phyloP scores from a whole-genome alignment of 345 rosid genomes.

The Microcos paniculata region DNA sequence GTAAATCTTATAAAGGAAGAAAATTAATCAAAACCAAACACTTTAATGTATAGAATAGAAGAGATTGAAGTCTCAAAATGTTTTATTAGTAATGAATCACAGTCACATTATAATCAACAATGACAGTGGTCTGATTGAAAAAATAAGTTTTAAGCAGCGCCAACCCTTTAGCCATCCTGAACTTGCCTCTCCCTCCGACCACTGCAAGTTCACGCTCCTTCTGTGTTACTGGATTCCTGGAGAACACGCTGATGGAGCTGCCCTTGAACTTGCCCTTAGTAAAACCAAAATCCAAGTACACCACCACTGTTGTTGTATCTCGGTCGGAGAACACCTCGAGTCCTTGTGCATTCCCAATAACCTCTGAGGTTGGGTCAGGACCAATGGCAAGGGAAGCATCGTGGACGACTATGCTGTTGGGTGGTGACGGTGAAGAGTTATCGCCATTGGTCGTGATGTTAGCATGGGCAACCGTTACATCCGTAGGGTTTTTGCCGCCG shows the following conservation, averaged over 20 bases:
- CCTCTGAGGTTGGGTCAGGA: conserved; percentile 20
- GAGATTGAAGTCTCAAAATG: background rate
- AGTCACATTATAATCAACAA: conserved; percentile 20
- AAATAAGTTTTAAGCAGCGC: conserved; percentile 7
- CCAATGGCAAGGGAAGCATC: conserved; percentile 30
- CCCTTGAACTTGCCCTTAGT: conserved; percentile 26
- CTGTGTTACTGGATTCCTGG: conserved; percentile 24
- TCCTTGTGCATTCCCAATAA: conserved; percentile 32
- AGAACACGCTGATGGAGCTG: conserved; percentile 30
- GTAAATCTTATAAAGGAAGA: background rate
- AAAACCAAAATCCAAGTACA: conserved; percentile 28
- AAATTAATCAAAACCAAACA: background rate
- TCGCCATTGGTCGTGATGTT: background rate
- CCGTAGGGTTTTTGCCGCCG: background rate
- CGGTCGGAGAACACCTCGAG: conserved; percentile 18
- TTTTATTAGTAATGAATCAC: conserved; percentile 10
- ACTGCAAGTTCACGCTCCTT: conserved; percentile 28
- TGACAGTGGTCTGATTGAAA: background rate
- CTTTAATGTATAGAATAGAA: background rate
- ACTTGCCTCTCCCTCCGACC: conserved; percentile 32
- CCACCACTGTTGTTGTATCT: background rate
- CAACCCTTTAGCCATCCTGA: conserved; percentile 32
- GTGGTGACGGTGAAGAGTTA: background rate
- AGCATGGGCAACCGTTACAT: background rate
- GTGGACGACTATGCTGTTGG: conserved; percentile 18